Base-by-base conservation (phyloP, 139 green algal genomes). In the Desmodesmus armatus region DNA sequence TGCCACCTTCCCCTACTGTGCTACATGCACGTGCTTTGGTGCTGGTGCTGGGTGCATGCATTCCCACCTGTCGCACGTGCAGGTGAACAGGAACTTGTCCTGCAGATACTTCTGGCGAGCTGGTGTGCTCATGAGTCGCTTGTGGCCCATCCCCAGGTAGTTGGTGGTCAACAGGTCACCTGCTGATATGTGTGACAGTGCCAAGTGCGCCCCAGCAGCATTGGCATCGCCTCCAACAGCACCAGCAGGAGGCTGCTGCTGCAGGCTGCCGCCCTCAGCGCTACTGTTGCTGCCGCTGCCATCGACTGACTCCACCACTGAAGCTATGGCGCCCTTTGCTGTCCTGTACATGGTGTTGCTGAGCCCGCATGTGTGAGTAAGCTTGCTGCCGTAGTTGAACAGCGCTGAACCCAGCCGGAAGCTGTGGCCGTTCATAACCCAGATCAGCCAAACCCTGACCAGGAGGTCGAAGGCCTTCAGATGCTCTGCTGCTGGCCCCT, bases 131-230 rank as follows among this genome's bases (percentile, higher is more conserved):
- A 82, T 40, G 25, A 82, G 33, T 55, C 76, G 37, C 76, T 73
- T 82, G 37, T 71, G 55, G 9, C 76, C 76, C 29, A 82, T 58
- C 55, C 76, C 76, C 76, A 82, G 27, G 37, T 72, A 82, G 55
- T 82, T 82, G 23, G 76, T 82, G 0, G 29, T 72, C 76, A 82
- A 37, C 11, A 82, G 7, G 40, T 82, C 76, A 3, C 76, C 76
- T 11, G 27, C 27, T 29, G 71, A 25, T 23, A 72, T 82, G 6
- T 72, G 55, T 43, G 41, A 62, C 19, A 82, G 35, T 4, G 76
- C 76, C 7, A 71, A 53, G 21, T 82, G 76, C 15, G 71, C 71
- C 23, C 76, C 76, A 35, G 76, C 76, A 33, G 40, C 70, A 58
- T 71, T 33, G 27, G 23, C 62, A 3, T 21, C 62, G 27, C 62